Conservation (phyloP, 257 asterid genomes). For the Forsythia viridissima region DNA sequence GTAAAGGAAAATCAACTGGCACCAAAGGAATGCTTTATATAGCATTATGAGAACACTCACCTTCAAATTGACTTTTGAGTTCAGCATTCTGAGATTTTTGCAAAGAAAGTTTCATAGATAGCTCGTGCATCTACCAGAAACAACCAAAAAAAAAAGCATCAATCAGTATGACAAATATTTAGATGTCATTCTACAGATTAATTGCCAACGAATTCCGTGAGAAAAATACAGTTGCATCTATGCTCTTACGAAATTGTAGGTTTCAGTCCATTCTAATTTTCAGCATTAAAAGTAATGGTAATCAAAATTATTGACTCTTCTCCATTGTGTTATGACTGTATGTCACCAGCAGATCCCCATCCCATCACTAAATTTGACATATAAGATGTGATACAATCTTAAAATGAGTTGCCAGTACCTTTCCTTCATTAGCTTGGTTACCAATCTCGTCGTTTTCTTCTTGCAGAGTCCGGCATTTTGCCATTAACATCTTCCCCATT, state of each 20-base stretch:
- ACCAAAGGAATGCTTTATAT: neutral
- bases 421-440: constrained; percentile 97
- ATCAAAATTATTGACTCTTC: neutral
- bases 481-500: constrained; percentile 97
- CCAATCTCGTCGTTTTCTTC: constrained; percentile 99
- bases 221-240: neutral
- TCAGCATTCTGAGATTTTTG: constrained; percentile 84
- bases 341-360: neutral
- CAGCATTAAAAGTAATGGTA: constrained; percentile 7
- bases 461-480: constrained; percentile 90
- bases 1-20: neutral
- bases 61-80: constrained; percentile 80
- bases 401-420: constrained; percentile 50
- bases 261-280: constrained; percentile 1
- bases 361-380: neutral
- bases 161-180: neutral
- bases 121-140: constrained; percentile 73
- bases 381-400: neutral
- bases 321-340: neutral
- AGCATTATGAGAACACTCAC: constrained; percentile 32
- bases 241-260: neutral
- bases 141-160: constrained; percentile 10
- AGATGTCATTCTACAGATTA: neutral
- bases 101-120: constrained; percentile 75
- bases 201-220: neutral